Percentiles rank a stretch among this genome's conserved stretches.
phyloP scores from a whole-genome alignment of 2,329 filamentous ascomycete species.

The Cordyceps tenuipes region DNA sequence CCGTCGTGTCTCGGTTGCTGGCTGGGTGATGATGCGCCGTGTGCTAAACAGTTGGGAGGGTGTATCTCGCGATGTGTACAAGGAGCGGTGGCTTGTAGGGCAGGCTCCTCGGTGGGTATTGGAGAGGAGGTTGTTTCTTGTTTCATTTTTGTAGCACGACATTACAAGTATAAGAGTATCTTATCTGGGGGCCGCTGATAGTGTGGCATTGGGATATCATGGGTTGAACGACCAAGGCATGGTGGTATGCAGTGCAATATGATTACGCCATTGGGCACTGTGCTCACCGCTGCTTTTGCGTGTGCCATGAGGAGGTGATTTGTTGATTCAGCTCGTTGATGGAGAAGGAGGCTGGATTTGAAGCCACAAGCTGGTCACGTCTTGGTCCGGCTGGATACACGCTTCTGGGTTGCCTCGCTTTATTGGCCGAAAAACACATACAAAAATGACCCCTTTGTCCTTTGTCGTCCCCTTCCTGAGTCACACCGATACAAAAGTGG shows the following conservation, averaged over 20 bases:
- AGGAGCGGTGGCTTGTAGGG: neutral
- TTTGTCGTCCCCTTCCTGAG: too few relatives aligned
- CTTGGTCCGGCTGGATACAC: too few relatives aligned
- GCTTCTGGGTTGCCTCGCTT: too few relatives aligned
- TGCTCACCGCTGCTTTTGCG: neutral
- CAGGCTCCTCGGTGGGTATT: neutral
- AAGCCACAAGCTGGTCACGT: too few relatives aligned
- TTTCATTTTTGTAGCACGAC: conserved; percentile 11
- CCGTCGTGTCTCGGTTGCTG: neutral
- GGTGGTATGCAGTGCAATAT: conserved; percentile 2
- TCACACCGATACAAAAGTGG: too few relatives aligned
- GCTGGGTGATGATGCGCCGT: conserved; percentile 8
- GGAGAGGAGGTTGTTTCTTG: conserved; percentile 5
- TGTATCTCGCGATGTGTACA: conserved; percentile 2
- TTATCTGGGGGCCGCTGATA: conserved; percentile 5
- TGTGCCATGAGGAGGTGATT: neutral
- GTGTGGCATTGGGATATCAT: conserved; percentile 2
- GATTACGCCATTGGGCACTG: neutral
- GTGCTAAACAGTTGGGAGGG: conserved; percentile 1
- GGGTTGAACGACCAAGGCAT: neutral
- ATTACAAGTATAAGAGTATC: conserved; percentile 12
- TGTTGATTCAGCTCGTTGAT: too few relatives aligned
- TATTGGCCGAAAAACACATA: too few relatives aligned
- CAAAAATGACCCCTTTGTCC: too few relatives aligned
- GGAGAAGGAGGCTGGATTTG: too few relatives aligned